Evolutionary conservation across 2,329 filamentous ascomycete genomes (phyloP).

Genomic region (Diaporthe helianthi): DNA sequence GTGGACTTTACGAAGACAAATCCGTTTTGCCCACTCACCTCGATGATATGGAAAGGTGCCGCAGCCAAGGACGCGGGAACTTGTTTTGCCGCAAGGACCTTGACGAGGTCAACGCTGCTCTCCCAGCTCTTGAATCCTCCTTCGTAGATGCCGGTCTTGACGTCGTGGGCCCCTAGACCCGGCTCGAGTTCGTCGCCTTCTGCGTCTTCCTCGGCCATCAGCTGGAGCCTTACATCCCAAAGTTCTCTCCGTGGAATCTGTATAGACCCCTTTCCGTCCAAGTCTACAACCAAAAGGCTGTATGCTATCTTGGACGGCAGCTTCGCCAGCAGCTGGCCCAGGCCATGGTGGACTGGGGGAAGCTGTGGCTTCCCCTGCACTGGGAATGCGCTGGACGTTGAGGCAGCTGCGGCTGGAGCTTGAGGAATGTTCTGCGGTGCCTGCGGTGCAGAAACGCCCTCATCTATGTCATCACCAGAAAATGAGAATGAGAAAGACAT

Average conservation of each 20-base stretch:
- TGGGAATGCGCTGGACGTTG: slow-evolving; percentile 61
- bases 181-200: slow-evolving; percentile 49
- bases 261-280: slow-evolving; percentile 62
- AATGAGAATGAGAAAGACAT: slow-evolving; percentile 68
- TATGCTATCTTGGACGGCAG: slow-evolving; percentile 80
- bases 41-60: slow-evolving; percentile 55
- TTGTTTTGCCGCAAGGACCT: slow-evolving; percentile 60
- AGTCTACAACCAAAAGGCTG: slow-evolving; percentile 63
- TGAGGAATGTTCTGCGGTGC: slow-evolving; percentile 17
- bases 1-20: slow-evolving; percentile 11
- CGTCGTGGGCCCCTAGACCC: slow-evolving; percentile 72
- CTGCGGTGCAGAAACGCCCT: slow-evolving; percentile 42
- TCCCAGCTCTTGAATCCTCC: slow-evolving; percentile 92
- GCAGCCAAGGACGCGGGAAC: slow-evolving; percentile 43
- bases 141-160: slow-evolving; percentile 83
- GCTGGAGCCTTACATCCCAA: slow-evolving; percentile 81
- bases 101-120: slow-evolving; percentile 81
- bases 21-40: slow-evolving; percentile 52
- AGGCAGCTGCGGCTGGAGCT: slow-evolving; percentile 37
- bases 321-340: slow-evolving; percentile 58
- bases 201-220: slow-evolving; percentile 75
- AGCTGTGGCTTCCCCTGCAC: slow-evolving; percentile 67
- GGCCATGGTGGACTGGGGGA: slow-evolving; percentile 57
- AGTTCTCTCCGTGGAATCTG: slow-evolving; percentile 76
- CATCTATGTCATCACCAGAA: slow-evolving; percentile 69